phyloP scores from a whole-genome alignment of 2,329 filamentous ascomycete species.

The Aspergillus aculeatinus region DNA sequence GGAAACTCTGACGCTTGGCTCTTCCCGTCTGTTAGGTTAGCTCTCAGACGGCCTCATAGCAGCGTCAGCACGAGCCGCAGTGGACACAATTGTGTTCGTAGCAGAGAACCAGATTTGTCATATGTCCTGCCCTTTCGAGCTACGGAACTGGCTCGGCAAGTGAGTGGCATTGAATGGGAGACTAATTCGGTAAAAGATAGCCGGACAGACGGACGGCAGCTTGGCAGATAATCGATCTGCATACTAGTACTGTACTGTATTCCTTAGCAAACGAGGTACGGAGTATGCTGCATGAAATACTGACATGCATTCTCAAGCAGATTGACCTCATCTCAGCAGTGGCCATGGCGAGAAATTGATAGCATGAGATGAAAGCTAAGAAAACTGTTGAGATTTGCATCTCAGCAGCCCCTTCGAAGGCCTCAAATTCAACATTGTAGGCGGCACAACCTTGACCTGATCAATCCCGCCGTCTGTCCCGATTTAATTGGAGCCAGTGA shows the following conservation, averaged over 20 bases:
- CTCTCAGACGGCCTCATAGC: neutral
- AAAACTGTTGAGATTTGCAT: neutral
- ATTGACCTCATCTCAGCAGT: no score
- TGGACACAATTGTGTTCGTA: neutral
- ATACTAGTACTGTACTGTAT: neutral
- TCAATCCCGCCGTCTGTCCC: neutral
- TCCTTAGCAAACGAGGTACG: neutral
- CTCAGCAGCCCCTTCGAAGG: neutral
- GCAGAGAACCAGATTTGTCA: neutral
- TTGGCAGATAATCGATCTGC: conserved; percentile 7
- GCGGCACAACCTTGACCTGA: neutral
- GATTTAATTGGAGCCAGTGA: neutral
- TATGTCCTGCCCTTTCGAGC: neutral
- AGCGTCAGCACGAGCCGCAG: neutral
- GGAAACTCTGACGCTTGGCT: neutral
- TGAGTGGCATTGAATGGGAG: neutral
- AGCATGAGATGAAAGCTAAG: neutral
- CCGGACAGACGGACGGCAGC: conserved; percentile 2
- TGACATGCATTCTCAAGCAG: neutral
- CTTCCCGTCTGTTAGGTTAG: neutral
- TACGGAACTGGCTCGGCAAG: no score
- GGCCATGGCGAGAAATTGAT: no score
- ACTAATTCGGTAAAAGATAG: neutral
- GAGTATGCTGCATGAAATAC: neutral
- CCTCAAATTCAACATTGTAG: neutral